Base-by-base conservation (phyloP, 192 early-diverging fungal genomes). In the Podila clonocystis region DNA sequence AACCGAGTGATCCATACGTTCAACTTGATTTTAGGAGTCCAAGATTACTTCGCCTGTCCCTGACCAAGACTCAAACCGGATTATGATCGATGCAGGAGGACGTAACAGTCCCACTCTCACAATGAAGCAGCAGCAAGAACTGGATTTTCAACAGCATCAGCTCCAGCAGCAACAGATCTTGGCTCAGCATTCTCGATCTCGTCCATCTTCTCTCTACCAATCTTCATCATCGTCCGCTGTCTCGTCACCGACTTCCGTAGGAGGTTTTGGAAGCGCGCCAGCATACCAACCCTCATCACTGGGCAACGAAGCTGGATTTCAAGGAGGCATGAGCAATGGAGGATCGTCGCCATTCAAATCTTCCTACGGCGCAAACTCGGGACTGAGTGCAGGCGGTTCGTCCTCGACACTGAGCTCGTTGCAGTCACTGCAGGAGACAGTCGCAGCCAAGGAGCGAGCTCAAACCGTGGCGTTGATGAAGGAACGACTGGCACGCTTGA, bases 401-500 rank as follows among this genome's bases (percentile, higher is more conserved):
- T 61, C 77, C 4, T 65, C 77, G 20, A 26, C n/a, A 0, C 20
- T 55, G 52, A 55, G 52, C 24, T 26, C 52, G 17, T 29, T 80
- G 17, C 77, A 80, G 50, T 67, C 77, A 7, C 45, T 80, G 15
- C 77, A 80, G 58, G 77, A 80, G 22, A 73, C 77, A 20, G 68
- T 80, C 65, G 77, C 77, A 13, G 77, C 71, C 55, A 80, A 80
- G 20, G 86, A 88, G 52, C 83, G 87, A 33, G 73, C 88, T 15
- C 88, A 90, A 65, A 89, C 91, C 26, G 91, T 93, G 9, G 87
- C 88, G 20, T 76, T 89, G 24, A 75, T 93, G 57, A 93, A 91
- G 72, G 90, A 94, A 72, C 55, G 89, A 64, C 73, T 93, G 19
- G 92, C 89, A 1, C 80, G 75, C 33, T 93, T 93, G 90, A 93